Evolutionary conservation across 192 early-diverging fungal species (phyloP).

Genomic region (Phycomyces blakesleeanus): DNA sequence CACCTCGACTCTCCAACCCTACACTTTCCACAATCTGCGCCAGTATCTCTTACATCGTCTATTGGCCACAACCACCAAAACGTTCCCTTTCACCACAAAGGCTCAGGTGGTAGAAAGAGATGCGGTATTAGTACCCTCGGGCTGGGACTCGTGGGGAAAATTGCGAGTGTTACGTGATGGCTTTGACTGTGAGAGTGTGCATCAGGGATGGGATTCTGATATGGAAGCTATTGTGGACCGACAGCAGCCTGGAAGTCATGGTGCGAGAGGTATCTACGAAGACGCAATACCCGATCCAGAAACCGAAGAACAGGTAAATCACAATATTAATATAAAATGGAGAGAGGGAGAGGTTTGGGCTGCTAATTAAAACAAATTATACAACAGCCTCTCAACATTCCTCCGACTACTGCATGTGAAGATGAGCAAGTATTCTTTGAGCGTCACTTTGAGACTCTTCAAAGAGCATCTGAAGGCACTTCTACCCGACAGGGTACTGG

Average conservation of each 20-base stretch:
- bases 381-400: slow-evolving; percentile 55
- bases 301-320: slow-evolving; percentile 40
- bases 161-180: slow-evolving; percentile 71
- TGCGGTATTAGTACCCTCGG: slow-evolving; percentile 81
- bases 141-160: slow-evolving; percentile 92
- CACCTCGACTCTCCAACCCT: slow-evolving; percentile 75
- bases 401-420: slow-evolving; percentile 68
- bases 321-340: no score
- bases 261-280: slow-evolving; percentile 56
- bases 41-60: slow-evolving; percentile 81
- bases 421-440: slow-evolving; percentile 89
- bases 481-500: slow-evolving; percentile 22
- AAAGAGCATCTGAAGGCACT: slow-evolving; percentile 50
- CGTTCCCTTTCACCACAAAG: slow-evolving; percentile 59
- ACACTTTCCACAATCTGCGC: slow-evolving; percentile 72
- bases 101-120: slow-evolving; percentile 87
- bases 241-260: slow-evolving; percentile 29
- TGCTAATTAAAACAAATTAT: no score
- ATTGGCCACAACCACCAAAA: slow-evolving; percentile 36
- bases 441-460: slow-evolving; percentile 68
- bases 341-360: no score
- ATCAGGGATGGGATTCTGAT: slow-evolving; percentile 62
- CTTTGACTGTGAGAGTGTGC: slow-evolving; percentile 67
- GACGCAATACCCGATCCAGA: slow-evolving; percentile 51
- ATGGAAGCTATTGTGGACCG: slow-evolving; percentile 28